phyloP scores from a whole-genome alignment of 2,329 filamentous ascomycete species.

The Neofusicoccum cordaticola region DNA sequence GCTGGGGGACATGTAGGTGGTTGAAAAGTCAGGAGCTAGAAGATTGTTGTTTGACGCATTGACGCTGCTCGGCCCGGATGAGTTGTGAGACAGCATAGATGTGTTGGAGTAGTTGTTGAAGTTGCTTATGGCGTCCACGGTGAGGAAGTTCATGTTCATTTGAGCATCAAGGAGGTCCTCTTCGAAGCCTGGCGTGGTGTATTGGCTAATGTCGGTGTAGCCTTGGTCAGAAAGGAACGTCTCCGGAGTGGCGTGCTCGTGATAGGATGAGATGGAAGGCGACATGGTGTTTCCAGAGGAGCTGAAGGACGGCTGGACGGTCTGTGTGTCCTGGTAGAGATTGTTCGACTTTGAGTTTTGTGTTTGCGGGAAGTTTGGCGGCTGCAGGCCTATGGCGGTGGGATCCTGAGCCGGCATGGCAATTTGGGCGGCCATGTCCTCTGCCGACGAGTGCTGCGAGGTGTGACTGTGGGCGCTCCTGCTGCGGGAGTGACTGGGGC shows the following conservation, averaged over 20 bases:
- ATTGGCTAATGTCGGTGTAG: conserved; percentile 31
- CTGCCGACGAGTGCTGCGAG: not conserved
- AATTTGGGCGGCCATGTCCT: not conserved
- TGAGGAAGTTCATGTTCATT: not conserved
- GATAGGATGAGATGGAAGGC: conserved; percentile 32
- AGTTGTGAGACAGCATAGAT: not conserved
- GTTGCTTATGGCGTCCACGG: not conserved
- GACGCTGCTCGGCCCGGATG: not conserved
- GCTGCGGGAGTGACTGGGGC: not conserved
- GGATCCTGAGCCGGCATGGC: not conserved
- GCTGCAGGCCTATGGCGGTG: not conserved
- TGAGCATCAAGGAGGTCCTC: not conserved
- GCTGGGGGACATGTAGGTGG: conserved; percentile 30
- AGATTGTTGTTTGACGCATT: conserved; percentile 8
- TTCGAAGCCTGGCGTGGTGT: conserved; percentile 31
- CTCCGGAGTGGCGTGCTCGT: conserved; percentile 38
- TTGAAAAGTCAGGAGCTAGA: not conserved
- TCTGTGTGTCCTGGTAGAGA: conserved; percentile 8
- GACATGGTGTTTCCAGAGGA: conserved; percentile 33
- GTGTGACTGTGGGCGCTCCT: not conserved
- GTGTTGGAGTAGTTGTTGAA: not conserved
- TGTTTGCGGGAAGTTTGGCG: not conserved
- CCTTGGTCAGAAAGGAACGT: conserved; percentile 34
- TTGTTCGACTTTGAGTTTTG: not conserved
- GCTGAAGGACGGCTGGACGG: conserved; percentile 9